Evolutionary conservation across 257 asterid species (phyloP).

Genomic region (Sherardia arvensis): DNA sequence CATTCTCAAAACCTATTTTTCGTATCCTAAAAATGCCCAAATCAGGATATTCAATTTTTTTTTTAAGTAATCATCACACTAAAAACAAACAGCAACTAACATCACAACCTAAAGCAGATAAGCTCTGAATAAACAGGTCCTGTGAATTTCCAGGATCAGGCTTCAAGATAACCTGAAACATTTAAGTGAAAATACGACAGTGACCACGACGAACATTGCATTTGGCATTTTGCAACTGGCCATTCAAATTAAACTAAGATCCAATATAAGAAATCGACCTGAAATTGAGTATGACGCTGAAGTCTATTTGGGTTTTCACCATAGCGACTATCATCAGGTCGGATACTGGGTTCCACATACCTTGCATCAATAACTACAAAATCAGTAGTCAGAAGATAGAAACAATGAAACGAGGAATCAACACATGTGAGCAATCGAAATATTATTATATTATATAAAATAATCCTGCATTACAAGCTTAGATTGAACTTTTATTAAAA

Average conservation of each 20-base stretch:
- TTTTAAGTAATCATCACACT: neutral
- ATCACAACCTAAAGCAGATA: conserved; percentile 82
- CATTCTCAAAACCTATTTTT: neutral
- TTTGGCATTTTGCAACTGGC: neutral
- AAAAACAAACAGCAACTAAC: neutral
- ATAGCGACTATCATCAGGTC: conserved; percentile 98
- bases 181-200: conserved; percentile 25
- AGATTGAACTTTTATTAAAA: neutral
- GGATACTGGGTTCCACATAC: conserved; percentile 92
- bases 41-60: neutral
- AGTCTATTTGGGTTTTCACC: conserved; percentile 99
- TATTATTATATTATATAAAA: neutral
- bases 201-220: conserved; percentile 17
- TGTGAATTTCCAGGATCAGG: conserved; percentile 99
- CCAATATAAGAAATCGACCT: conserved; percentile 30
- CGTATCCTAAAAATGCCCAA: neutral
- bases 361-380: conserved; percentile 48
- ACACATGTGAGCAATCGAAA: neutral
- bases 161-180: conserved; percentile 85
- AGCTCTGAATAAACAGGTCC: conserved; percentile 89
- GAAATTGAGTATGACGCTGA: conserved; percentile 96
- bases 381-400: conserved; percentile 22
- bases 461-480: neutral
- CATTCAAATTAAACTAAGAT: neutral
- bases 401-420: conserved; percentile 1